A percentile compares a stretch with the other conserved stretches of the same genome.
Evolutionary conservation across 1,284 basidiomycete genomes (phyloP).

Genomic region (Irpex lacteus): DNA sequence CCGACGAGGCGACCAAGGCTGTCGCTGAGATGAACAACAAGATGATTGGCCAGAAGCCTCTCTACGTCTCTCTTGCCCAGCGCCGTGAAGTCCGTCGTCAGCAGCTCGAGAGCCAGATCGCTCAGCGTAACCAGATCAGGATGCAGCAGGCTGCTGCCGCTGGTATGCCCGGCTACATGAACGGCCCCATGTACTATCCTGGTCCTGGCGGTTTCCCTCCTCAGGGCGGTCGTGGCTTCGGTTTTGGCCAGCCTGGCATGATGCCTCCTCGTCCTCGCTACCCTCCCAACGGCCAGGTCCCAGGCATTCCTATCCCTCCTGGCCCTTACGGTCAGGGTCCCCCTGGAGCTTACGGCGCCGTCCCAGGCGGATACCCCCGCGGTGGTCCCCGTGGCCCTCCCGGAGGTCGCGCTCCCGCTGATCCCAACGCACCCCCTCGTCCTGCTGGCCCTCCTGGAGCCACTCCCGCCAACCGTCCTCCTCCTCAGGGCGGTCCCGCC

Average conservation of each 20-base stretch:
- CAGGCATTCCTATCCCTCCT: slow-evolving; percentile 68
- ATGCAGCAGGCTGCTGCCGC: slow-evolving; percentile 91
- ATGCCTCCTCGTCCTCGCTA: slow-evolving; percentile 86
- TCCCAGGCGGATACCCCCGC: slow-evolving; percentile 64
- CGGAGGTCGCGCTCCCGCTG: slow-evolving; percentile 46
- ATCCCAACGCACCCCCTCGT: slow-evolving; percentile 50
- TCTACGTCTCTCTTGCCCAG: slow-evolving; percentile 98
- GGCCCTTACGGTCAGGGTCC: slow-evolving; percentile 67
- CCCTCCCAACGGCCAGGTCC: slow-evolving; percentile 70
- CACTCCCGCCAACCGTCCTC: slow-evolving; percentile 37
- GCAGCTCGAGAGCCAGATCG: slow-evolving; percentile 98
- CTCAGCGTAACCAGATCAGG: slow-evolving; percentile 93
- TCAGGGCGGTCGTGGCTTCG: slow-evolving; percentile 75
- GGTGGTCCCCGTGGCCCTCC: slow-evolving; percentile 45
- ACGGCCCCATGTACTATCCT: slow-evolving; percentile 86
- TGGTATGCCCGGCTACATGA: slow-evolving; percentile 82
- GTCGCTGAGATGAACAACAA: slow-evolving; percentile 99
- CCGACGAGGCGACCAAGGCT: slow-evolving; percentile 99
- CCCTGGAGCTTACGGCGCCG: slow-evolving; percentile 63
- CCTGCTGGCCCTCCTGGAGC: slow-evolving; percentile 48
- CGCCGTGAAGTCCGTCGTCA: slow-evolving; percentile 98
- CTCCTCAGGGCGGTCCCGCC: slow-evolving; percentile 44
- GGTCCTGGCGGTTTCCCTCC: slow-evolving; percentile 79
- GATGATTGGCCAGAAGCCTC: slow-evolving; percentile 98
- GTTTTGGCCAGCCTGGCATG: slow-evolving; percentile 80